Conservation (phyloP, 768 basidiomycete genomes). For the Strobilomyces dryophilus region DNA sequence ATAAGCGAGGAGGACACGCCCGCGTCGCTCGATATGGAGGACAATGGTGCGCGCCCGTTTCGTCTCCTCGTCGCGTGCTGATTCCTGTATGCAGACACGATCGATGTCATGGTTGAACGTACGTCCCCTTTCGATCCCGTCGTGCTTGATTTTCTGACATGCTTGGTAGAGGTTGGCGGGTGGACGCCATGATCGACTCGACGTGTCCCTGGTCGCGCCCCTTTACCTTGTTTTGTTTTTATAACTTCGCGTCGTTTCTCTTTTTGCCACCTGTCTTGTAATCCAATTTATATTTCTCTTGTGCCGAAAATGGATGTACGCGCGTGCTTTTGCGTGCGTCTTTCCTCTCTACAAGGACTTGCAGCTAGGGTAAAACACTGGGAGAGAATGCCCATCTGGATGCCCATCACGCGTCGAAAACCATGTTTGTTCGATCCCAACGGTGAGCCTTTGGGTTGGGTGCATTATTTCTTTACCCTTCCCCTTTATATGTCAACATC, state of each 20-base stretch:
- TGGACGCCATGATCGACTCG: slow-evolving; percentile 10
- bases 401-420: background rate
- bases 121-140: slow-evolving; percentile 27
- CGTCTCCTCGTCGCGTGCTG: background rate
- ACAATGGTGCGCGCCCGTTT: slow-evolving; percentile 55
- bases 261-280: slow-evolving; percentile 1
- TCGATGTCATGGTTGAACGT: slow-evolving; percentile 98
- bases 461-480: no score
- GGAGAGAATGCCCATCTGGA: background rate
- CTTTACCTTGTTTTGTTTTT: background rate
- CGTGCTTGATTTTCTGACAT: background rate
- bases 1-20: slow-evolving; percentile 92
- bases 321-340: background rate
- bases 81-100: slow-evolving; percentile 55
- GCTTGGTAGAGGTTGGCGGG: slow-evolving; percentile 15
- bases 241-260: background rate
- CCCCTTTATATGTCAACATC: no score
- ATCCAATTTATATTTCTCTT: slow-evolving; percentile 1
- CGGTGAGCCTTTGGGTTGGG: background rate
- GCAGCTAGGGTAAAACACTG: background rate
- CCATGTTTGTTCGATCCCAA: background rate
- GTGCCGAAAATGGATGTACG: background rate
- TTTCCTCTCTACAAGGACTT: background rate
- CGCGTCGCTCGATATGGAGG: slow-evolving; percentile 79
- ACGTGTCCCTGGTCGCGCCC: no score